Base-by-base conservation (phyloP, 2,329 filamentous ascomycete species). In the Scytalidium lignicola region DNA sequence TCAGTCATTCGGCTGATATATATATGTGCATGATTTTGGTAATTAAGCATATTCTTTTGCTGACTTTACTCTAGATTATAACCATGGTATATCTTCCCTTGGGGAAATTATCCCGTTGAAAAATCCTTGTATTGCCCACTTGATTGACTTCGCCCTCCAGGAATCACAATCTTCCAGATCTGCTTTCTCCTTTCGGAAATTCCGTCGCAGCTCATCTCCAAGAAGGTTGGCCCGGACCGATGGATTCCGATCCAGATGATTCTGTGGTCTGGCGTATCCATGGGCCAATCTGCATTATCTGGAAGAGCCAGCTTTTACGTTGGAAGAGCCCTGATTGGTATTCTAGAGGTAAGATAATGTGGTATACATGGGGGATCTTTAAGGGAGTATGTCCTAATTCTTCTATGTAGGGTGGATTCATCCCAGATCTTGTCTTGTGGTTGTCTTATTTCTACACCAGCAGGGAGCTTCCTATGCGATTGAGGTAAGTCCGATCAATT, bases 371-470 rank as follows among this genome's bases (percentile, higher is more conserved):
- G n/a, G n/a, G n/a, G n/a, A n/a, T n/a, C n/a, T n/a, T n/a, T n/a
- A n/a, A n/a, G n/a, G n/a, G n/a, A n/a, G n/a, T 26, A 10, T 26
- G 5, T 26, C 10, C 32, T 37, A 8, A 37, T 37, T 37, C 12
- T 15, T 37, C 13, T 22, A 26, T 51, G 15, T 17, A 77, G 59
- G 77, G 77, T 10, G 79, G 78, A 1, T 83, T 83, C 53, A 82
- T 83, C 40, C 78, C 79, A 0, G 78, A 80, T 52, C 78, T 79
- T 20, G 76, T 85, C 13, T 67, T 85, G 0, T 88, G 84, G 63
- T 70, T 88, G 12, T 82, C 79, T 3, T 90, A 89, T 64, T 90
- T 84, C 66, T 90, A 88, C 69, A 89, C 79, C 43, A 79, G 79
- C 1, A 74, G 74, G 41, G 86, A 90, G 61, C 70, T 90, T 0